These are phyloP conservation scores for Hyphopichia khmerensis DNA, from an alignment of 1,139 yeast genomes.

Conservation along the genomic window DNA sequence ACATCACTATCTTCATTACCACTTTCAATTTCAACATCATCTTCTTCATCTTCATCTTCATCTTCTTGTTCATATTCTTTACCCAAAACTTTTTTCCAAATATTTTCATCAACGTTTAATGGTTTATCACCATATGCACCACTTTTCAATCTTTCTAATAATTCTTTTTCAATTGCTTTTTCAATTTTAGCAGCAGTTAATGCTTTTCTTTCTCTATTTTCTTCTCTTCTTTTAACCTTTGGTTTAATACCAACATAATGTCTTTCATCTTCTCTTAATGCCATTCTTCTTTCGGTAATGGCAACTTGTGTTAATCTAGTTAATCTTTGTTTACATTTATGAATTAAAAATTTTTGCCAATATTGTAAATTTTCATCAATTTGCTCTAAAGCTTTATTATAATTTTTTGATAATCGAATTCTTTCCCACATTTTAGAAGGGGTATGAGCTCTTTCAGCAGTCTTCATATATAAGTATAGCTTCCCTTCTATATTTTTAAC, in stretches of 20 bases:
- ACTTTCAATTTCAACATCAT: slow-evolving; percentile 57
- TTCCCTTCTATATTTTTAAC: slow-evolving; percentile 87
- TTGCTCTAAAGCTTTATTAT: slow-evolving; percentile 81
- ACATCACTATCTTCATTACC: slow-evolving; percentile 58
- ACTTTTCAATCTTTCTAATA: slow-evolving; percentile 88
- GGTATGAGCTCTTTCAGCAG: slow-evolving; percentile 95
- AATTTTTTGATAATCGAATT: slow-evolving; percentile 83
- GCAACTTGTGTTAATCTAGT: slow-evolving; percentile 95
- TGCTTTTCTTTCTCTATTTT: slow-evolving; percentile 93
- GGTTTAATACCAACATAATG: slow-evolving; percentile 90
- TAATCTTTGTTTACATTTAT: slow-evolving; percentile 93
- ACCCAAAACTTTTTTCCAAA: slow-evolving; percentile 93
- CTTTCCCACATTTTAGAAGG: slow-evolving; percentile 95
- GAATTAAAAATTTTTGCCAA: slow-evolving; percentile 90
- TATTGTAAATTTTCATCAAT: slow-evolving; percentile 82
- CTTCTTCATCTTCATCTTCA: slow-evolving; percentile 62
- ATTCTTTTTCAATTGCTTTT: slow-evolving; percentile 92
- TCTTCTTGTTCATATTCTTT: slow-evolving; percentile 59
- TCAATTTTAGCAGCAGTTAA: slow-evolving; percentile 95
- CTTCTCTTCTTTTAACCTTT: slow-evolving; percentile 91
- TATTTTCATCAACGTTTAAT: slow-evolving; percentile 89
- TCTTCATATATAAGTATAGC: slow-evolving; percentile 89
- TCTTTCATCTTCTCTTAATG: slow-evolving; percentile 87
- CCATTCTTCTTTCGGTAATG: slow-evolving; percentile 92
- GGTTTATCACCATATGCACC: slow-evolving; percentile 99